Base-by-base conservation (phyloP, 2,329 filamentous ascomycete species). In the Diplodia corticola region DNA sequence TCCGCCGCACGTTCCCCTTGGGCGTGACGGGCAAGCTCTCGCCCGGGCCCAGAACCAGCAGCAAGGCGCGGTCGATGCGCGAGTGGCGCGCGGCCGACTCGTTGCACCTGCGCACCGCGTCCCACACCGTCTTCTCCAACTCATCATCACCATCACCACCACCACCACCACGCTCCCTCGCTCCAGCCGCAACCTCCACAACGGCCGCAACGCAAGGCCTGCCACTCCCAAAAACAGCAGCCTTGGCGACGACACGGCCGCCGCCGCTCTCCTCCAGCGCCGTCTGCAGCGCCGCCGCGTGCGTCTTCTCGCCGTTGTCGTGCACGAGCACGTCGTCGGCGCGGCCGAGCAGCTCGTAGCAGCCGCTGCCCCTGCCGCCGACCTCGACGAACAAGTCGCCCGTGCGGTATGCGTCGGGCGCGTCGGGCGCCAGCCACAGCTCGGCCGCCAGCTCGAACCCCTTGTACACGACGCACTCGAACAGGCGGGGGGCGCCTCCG, bases 371-470 rank as follows among this genome's bases (percentile, higher is more conserved):
- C 22, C 71, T 72, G 20, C 72, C 71, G 30, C 74, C 40, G 17
- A 44, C 71, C 67, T 75, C 71, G n/a, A 72, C 61, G 60, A 76
- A 76, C 1, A 76, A 63, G 55, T 76, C 74, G 66, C 73, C 74
- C 0, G 73, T 75, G 15, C 73, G 73, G 17, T 73, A 73, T 17
- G 72, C 69, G 60, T 72, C 64, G 10, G 67, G 64, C 17, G 67
- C 68, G 24, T 69, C 71, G 68, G 35, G 66, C 57, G 50, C 70
- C 64, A 48, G 59, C 73, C 73, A 76, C 44, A 76, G 65, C 30
- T 75, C 70, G n/a, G 74, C 74, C n/a, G 74, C 73, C 40, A 75
- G 63, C 28, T 72, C 70, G 64, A 76, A 76, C 2, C 74, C 74
- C 63, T 73, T 72, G 54, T 74, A 70, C 2, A 75, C 71, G 22